Percentiles rank a stretch among this genome's conserved stretches.
These are phyloP conservation scores for Xylariaceae sp. DNA, from an alignment of 2,329 filamentous ascomycete genomes.

Conservation along the genomic window DNA sequence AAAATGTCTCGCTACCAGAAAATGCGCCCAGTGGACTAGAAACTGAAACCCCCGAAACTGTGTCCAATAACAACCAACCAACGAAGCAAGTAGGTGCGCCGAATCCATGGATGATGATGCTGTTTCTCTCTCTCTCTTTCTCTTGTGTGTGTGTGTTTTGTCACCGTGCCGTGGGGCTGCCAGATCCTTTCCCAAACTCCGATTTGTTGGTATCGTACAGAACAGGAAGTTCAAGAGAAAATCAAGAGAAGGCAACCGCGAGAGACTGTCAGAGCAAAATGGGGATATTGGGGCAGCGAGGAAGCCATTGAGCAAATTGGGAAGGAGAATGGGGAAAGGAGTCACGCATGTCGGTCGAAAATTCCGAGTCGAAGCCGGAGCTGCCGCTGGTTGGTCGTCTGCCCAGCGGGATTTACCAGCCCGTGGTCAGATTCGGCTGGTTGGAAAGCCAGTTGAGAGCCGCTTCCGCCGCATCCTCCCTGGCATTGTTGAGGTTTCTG, in stretches of 20 bases:
- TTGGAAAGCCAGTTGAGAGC: conserved; percentile 62
- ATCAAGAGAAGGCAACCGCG: conserved; percentile 18
- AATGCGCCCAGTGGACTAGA: conserved; percentile 20
- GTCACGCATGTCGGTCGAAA: conserved; percentile 14
- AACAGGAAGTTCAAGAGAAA: conserved; percentile 28
- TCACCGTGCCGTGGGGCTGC: conserved; percentile 33
- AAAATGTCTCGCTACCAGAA: conserved; percentile 19
- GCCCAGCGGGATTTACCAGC: conserved; percentile 23
- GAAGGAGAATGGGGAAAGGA: conserved; percentile 17
- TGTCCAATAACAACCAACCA: conserved; percentile 22
- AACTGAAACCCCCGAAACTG: conserved; percentile 13
- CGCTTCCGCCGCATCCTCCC: conserved; percentile 87
- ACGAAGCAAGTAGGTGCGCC: conserved; percentile 25
- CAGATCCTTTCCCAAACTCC: conserved; percentile 36
- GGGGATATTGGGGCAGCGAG: conserved; percentile 14
- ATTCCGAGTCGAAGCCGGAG: conserved; percentile 4
- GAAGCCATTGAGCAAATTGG: conserved; percentile 20
- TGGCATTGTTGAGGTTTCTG: conserved; percentile 82
- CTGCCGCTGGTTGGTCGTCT: neutral
- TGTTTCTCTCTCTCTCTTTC: conserved; percentile 17
- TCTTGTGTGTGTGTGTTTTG: conserved; percentile 4
- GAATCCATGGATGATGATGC: conserved; percentile 25
- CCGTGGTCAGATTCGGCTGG: conserved; percentile 39
- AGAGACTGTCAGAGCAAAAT: conserved; percentile 15
- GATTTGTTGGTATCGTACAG: conserved; percentile 33